Evolutionary conservation across 345 rosid genomes (phyloP), one percentile per base, ranked within the genome.

Genomic region (Salix caprea): DNA sequence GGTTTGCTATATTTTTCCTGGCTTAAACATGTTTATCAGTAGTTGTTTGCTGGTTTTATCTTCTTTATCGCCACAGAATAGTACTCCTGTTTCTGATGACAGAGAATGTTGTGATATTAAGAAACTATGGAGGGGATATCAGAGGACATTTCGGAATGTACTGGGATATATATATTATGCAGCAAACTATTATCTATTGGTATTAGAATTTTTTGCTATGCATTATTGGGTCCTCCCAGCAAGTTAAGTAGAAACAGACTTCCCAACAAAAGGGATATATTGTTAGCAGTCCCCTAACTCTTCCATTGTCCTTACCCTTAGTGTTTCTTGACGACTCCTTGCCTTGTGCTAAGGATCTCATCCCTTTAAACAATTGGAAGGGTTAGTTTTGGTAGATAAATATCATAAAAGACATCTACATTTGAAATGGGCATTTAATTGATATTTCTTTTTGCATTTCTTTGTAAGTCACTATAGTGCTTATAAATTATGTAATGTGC

Each of bases 1-100:
- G 98, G 99, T 93, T 83, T 65, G 75, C 77, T 60, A n/a, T 21
- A 16, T 77, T 65, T 85, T 46, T 77, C 68, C 50, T 64, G 62
- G 48, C 66, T 67, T 78, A 32, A 62, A 74, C 65, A 54, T 37
- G 70, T 66, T 79, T 48, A 14, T 26, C 34, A 32, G 66, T 60
- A 54, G 70, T 69, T 56, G n/a, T 60, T 75, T 81, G 75, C 78
- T 65, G 54, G n/a, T 74, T 2, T 71, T 65, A 50, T n/a, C 46
- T 42, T 42, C 46, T 42, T 42, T 2, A 42, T 42, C 13, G 14
- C 46, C 46, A 42, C 14, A 42, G 46, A 6, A 36, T 36, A 36
- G 37, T 5, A 48, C 68, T 71, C 40, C 69, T 69, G 50, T 75
- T 42, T 42, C 46, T 42, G 46, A 10, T 42, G 46, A 42, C 46